Conservation (phyloP, 805 yeast species). For the Lipomyces sp. region DNA sequence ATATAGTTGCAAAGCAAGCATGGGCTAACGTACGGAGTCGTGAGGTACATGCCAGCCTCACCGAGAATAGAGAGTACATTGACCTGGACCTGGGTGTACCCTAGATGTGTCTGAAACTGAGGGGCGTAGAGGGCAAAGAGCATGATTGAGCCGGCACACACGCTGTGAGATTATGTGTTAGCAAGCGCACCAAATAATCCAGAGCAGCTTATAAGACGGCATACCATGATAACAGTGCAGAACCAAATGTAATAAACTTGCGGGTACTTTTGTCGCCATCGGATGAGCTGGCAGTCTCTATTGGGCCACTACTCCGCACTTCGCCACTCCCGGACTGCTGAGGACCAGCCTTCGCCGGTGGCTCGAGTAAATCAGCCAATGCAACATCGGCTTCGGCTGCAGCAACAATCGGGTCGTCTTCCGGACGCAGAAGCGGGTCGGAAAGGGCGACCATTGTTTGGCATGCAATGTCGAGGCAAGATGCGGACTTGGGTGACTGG, state of each 20-base stretch:
- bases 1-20: neutral
- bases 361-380: constrained; percentile 17
- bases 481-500: neutral
- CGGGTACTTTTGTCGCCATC: too few species aligned
- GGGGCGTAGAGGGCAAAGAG: constrained; percentile 78
- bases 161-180: too few species aligned
- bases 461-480: neutral
- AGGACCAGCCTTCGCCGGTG: too few species aligned
- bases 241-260: constrained; percentile 14
- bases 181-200: too few species aligned
- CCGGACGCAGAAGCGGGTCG: constrained; percentile 15
- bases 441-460: constrained; percentile 5
- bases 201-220: neutral
- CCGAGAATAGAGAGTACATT: constrained; percentile 73
- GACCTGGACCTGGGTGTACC: constrained; percentile 61
- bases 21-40: constrained; percentile 55
- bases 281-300: too few species aligned
- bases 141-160: constrained; percentile 77
- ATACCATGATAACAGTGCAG: constrained; percentile 23
- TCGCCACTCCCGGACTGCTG: neutral
- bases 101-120: constrained; percentile 56
- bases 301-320: too few species aligned
- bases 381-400: constrained; percentile 14
- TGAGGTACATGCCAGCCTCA: constrained; percentile 77
- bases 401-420: constrained; percentile 11